Evolutionary conservation across 805 yeast genomes (phyloP).

Genomic region (Scheffersomyces stipitis): DNA sequence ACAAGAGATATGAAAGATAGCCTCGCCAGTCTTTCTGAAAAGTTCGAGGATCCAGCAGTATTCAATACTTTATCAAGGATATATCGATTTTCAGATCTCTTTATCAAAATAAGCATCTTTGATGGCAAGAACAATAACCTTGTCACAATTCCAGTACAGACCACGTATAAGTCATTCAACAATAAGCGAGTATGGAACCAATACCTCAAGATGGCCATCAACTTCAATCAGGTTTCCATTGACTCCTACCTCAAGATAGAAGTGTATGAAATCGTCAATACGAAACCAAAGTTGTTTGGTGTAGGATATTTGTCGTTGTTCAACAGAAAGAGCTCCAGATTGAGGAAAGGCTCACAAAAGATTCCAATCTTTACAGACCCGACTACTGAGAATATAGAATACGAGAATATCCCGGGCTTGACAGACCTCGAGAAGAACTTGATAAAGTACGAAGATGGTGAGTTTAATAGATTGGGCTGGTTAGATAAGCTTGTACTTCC

Average conservation of each 20-base stretch:
- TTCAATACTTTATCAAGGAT: constrained; percentile 34
- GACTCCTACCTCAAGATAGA: constrained; percentile 59
- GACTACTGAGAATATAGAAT: constrained; percentile 9
- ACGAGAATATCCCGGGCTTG: constrained; percentile 18
- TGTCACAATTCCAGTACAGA: constrained; percentile 31
- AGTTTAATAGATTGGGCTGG: constrained; percentile 64
- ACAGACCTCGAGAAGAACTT: constrained; percentile 50
- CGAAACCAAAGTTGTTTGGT: constrained; percentile 56
- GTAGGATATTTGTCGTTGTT: constrained; percentile 60
- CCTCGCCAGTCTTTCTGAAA: constrained; percentile 28
- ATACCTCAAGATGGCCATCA: constrained; percentile 72
- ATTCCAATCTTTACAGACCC: constrained; percentile 21
- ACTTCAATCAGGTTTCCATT: constrained; percentile 67
- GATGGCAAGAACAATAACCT: constrained; percentile 30
- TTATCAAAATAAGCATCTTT: constrained; percentile 28
- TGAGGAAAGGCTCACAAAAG: constrained; percentile 72
- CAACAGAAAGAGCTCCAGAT: constrained; percentile 48
- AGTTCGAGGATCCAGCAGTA: constrained; percentile 33
- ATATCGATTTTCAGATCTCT: constrained; percentile 34
- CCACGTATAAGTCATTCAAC: constrained; percentile 34
- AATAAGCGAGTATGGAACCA: constrained; percentile 61
- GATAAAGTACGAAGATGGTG: constrained; percentile 68
- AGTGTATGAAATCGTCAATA: constrained; percentile 67
- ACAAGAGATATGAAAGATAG: constrained; percentile 7
- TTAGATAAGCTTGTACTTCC: constrained; percentile 66